Base-by-base conservation (phyloP, 306 rosid genomes). In the Alnus glutinosa region DNA sequence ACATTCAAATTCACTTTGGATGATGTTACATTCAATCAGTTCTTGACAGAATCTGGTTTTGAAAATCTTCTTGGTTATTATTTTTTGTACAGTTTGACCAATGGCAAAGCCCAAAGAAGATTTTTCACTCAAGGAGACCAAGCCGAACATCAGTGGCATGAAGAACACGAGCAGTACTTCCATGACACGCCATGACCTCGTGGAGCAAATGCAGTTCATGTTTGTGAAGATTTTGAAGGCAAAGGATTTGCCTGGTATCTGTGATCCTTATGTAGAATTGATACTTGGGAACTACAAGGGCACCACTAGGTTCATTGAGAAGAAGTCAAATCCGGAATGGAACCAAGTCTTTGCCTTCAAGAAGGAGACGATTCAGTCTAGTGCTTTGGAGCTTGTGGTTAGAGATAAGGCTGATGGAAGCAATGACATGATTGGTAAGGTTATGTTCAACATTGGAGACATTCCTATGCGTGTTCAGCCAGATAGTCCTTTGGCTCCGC, bases 291-390 rank as follows among this genome's bases (percentile, higher is more conserved):
- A 6, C 55, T 47, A 32, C 19, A 70, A 42, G 74, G 54, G 74
- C n/a, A 46, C 52, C 9, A 82, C 88, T 3, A 7, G 30, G 14
- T 76, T 74, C 55, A 63, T 58, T 34, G 37, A 18, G 13, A 44
- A 70, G 23, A 70, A 16, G 18, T 76, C 51, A 12, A 44, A 82
- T 16, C 86, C 84, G 13, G 78, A 76, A 69, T 82, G 86, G 88
- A 34, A 82, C 74, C 82, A 85, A 59, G 84, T 82, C 32, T 85
- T 85, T 36, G 88, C 82, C 28, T 36, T 82, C 15, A 83, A 78
- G 55, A 75, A 78, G 58, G 81, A 70, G 61, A 37, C 61, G 50
- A 63, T 44, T 70, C 74, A 70, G 55, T 36, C 7, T 3, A 12
- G 28, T 15, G 51, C 15, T n/a, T 47, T 70, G 52, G 74, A 70